Base-by-base conservation (phyloP, 495 filamentous ascomycete genomes). In the Amphirosellinia nigrospora region DNA sequence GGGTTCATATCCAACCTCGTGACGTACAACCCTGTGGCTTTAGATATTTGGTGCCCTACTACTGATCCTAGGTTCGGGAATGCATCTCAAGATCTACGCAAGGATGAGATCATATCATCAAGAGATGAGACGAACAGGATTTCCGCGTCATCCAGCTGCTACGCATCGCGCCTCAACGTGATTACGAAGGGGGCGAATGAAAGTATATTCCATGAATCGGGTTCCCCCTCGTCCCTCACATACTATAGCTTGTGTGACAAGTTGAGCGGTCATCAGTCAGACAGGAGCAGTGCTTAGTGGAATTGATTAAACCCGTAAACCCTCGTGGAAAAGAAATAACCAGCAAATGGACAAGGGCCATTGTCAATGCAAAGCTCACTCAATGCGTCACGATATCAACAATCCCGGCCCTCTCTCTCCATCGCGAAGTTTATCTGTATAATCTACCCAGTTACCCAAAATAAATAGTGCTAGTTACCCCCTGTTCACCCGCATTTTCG, bases 401-500 rank as follows among this genome's bases (percentile, higher is more conserved):
- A 10, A 11, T 32, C 30, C 55, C 16, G 36, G n/a, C 30, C 32
- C n/a, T 36, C 10, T 36, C 19, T 53, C 26, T 28, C 15, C 50
- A 30, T 41, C n/a, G 13, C 4, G 7, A 28, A 30, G 19, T n/a
- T n/a, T 10, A 19, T 13, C 23, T 48, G 9, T 8, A 48, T 36
- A 36, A 7, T 36, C 3, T 36, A 32, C 46, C n/a, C n/a, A n/a
- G n/a, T n/a, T 39, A 46, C 60, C 56, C 32, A 59, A 46, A 46
- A 60, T 26, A 60, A 41, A 63, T 30, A 45, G 34, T 30, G 23
- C 6, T 6, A 63, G 21, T 32, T 32, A 63, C 15, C 48, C 63
- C 64, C 64, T 53, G 64, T 41, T 21, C 48, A 66, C 64, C 64
- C 64, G 64, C 64, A 38, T 66, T 66, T 66, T 66, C 64, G 64